Evolutionary conservation across 2,329 filamentous ascomycete genomes (phyloP).

Genomic region (Emericellopsis atlantica): DNA sequence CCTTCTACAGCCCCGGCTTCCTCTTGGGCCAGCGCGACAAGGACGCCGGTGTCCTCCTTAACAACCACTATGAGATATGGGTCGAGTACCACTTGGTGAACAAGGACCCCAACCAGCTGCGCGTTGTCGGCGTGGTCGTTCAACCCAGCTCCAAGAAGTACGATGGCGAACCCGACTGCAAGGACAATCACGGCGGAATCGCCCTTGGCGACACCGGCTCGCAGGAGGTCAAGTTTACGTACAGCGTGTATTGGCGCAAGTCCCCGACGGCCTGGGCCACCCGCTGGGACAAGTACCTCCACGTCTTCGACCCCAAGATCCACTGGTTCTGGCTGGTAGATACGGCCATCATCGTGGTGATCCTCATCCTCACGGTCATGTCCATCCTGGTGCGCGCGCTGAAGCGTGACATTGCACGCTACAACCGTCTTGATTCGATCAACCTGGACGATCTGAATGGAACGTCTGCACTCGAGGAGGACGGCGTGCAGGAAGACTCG

Average conservation of each 20-base stretch:
- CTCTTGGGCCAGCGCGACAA: slow-evolving; percentile 50
- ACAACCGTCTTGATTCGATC: slow-evolving; percentile 88
- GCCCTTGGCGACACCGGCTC: slow-evolving; percentile 43
- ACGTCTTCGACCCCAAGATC: slow-evolving; percentile 94
- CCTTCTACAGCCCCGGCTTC: slow-evolving; percentile 89
- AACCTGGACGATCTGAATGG: slow-evolving; percentile 81
- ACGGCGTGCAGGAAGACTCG: slow-evolving; percentile 93
- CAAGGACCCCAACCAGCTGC: slow-evolving; percentile 53
- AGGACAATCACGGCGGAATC: slow-evolving; percentile 41
- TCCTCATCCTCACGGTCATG: slow-evolving; percentile 80
- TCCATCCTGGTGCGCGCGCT: slow-evolving; percentile 84
- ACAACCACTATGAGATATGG: slow-evolving; percentile 93
- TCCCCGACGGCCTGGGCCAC: slow-evolving; percentile 88
- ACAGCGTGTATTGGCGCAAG: slow-evolving; percentile 80
- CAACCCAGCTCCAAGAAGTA: slow-evolving; percentile 62
- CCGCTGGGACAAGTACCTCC: slow-evolving; percentile 96
- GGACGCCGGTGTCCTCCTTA: slow-evolving; percentile 49
- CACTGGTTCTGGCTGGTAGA: slow-evolving; percentile 99
- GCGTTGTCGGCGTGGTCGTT: slow-evolving; percentile 87
- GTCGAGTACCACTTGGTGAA: slow-evolving; percentile 83
- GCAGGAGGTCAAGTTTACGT: slow-evolving; percentile 66
- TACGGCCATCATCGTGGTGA: slow-evolving; percentile 87
- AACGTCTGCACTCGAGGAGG: slow-evolving; percentile 70
- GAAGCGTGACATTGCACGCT: slow-evolving; percentile 89
- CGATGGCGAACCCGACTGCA: slow-evolving; percentile 50